These are phyloP conservation scores for Monosporozyma servazzii DNA, from an alignment of 805 yeast genomes.

Conservation along the genomic window DNA sequence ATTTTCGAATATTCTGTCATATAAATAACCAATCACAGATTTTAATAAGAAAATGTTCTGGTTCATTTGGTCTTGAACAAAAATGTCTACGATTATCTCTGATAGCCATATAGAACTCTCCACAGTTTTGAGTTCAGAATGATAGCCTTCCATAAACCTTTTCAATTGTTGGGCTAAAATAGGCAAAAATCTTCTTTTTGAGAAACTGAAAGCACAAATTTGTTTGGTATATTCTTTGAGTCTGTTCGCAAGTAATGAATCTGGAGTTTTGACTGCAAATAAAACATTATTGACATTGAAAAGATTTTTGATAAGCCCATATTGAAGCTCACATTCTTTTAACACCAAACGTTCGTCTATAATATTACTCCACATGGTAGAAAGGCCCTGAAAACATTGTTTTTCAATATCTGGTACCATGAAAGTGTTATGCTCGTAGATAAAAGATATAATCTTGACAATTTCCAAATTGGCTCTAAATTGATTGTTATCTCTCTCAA, in stretches of 20 bases:
- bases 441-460: constrained; percentile 10
- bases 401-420: neutral
- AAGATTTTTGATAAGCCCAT: constrained; percentile 42
- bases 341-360: neutral
- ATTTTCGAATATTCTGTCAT: constrained; percentile 34
- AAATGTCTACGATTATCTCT: constrained; percentile 37
- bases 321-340: constrained; percentile 57
- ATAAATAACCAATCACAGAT: constrained; percentile 42
- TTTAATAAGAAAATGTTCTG: constrained; percentile 54
- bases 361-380: neutral
- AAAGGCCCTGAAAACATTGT: neutral
- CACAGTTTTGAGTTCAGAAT: neutral
- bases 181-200: constrained; percentile 66
- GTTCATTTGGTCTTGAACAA: constrained; percentile 44
- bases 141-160: neutral
- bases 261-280: constrained; percentile 28
- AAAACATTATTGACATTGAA: constrained; percentile 36
- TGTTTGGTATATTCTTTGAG: constrained; percentile 28
- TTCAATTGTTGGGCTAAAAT: constrained; percentile 42
- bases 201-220: constrained; percentile 40
- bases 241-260: constrained; percentile 11
- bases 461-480: constrained; percentile 19
- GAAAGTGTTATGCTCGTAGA: constrained; percentile 22
- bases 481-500: constrained; percentile 20
- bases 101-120: constrained; percentile 38